These are phyloP conservation scores for Mycena olivaceomarginata DNA, from an alignment of 768 basidiomycete genomes.

Conservation along the genomic window DNA sequence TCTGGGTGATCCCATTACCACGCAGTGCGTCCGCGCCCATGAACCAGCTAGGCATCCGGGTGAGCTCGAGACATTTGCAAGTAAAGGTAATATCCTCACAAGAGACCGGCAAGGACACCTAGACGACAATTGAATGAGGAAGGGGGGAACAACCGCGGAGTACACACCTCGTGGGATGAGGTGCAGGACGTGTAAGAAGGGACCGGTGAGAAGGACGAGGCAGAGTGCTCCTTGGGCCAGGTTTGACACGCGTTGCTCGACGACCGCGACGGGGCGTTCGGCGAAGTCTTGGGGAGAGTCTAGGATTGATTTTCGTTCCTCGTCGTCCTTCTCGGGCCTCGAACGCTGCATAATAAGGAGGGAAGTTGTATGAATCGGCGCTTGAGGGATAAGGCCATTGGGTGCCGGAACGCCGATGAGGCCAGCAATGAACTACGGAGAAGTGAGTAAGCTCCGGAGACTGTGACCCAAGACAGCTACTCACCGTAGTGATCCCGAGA, in stretches of 20 bases:
- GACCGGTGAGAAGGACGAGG: slow-evolving; percentile 87
- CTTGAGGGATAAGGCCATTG: slow-evolving; percentile 90
- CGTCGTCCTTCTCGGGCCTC: slow-evolving; percentile 61
- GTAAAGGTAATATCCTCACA: slow-evolving; percentile 69
- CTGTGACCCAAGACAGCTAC: not conserved
- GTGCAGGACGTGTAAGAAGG: slow-evolving; percentile 87
- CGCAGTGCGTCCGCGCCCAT: slow-evolving; percentile 92
- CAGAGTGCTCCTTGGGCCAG: slow-evolving; percentile 88
- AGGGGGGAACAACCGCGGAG: slow-evolving; percentile 30
- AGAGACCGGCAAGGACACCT: slow-evolving; percentile 90
- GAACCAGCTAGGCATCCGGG: slow-evolving; percentile 77
- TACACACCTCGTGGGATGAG: slow-evolving; percentile 82
- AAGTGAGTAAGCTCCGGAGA: slow-evolving; percentile 6
- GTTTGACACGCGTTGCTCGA: slow-evolving; percentile 96
- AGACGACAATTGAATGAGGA: slow-evolving; percentile 19
- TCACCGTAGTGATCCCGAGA: slow-evolving; percentile 85
- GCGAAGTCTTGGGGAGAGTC: slow-evolving; percentile 50
- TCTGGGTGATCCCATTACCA: slow-evolving; percentile 89
- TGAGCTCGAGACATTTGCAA: not conserved
- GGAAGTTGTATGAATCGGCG: slow-evolving; percentile 94
- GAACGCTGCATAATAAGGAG: slow-evolving; percentile 79
- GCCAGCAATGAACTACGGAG: slow-evolving; percentile 82
- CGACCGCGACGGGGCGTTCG: slow-evolving; percentile 83
- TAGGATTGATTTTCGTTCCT: slow-evolving; percentile 48
- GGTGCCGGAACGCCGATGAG: slow-evolving; percentile 92